These are phyloP conservation scores for Penicillium freii DNA, from an alignment of 2,329 filamentous ascomycete species.

Conservation along the genomic window DNA sequence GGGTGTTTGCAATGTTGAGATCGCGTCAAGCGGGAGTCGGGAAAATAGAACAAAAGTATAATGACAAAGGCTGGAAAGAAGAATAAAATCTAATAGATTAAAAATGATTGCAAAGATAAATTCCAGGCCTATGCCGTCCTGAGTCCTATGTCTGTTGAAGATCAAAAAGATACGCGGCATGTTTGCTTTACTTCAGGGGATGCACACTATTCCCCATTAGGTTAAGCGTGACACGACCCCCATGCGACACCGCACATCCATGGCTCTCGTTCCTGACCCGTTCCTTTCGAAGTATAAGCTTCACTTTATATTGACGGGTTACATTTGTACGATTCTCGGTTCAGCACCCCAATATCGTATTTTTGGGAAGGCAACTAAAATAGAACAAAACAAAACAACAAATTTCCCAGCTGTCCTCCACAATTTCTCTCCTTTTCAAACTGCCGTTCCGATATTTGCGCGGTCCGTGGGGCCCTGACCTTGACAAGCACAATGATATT, in stretches of 20 bases:
- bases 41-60: conserved; percentile 4
- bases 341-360: neutral
- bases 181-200: conserved; percentile 28
- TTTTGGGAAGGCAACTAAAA: neutral
- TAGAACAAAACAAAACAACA: neutral
- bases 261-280: conserved; percentile 14
- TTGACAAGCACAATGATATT: conserved; percentile 64
- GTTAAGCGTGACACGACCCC: conserved; percentile 19
- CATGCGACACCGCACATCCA: conserved; percentile 19
- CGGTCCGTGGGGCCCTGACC: conserved; percentile 9
- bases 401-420: neutral
- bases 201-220: conserved; percentile 15
- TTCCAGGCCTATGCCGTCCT: conserved; percentile 5
- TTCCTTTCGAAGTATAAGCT: conserved; percentile 5
- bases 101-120: conserved; percentile 13
- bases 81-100: conserved; percentile 19
- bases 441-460: conserved; percentile 30
- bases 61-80: neutral
- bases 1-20: conserved; percentile 17
- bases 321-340: neutral
- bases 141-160: conserved; percentile 1
- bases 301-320: neutral
- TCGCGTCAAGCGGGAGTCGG: conserved; percentile 16
- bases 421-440: conserved; percentile 18
- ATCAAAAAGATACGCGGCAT: conserved; percentile 24